Evolutionary conservation across 768 basidiomycete genomes (phyloP).

Genomic region (Lactifluus rugatus): DNA sequence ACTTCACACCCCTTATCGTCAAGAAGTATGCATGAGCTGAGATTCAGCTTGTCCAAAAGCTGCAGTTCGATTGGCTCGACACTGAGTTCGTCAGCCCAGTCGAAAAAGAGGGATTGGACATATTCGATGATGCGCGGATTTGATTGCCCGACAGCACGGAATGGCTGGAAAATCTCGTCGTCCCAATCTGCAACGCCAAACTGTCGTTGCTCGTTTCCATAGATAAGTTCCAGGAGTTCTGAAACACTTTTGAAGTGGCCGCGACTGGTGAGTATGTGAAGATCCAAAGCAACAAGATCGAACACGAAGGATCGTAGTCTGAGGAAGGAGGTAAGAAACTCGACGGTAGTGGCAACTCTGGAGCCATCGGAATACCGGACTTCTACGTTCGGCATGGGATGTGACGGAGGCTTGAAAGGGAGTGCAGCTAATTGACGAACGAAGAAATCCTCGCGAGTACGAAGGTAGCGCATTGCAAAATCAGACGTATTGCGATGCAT

Average conservation of each 20-base stretch:
- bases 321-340: conserved; percentile 65
- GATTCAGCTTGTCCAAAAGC: conserved; percentile 55
- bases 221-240: conserved; percentile 73
- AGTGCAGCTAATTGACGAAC: conserved; percentile 72
- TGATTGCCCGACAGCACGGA: conserved; percentile 71
- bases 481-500: conserved; percentile 77
- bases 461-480: conserved; percentile 74
- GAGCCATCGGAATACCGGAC: conserved; percentile 65
- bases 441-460: conserved; percentile 84
- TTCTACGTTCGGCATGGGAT: conserved; percentile 43
- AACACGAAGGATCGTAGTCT: conserved; percentile 77
- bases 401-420: conserved; percentile 52
- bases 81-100: conserved; percentile 72
- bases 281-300: conserved; percentile 77
- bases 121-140: conserved; percentile 82
- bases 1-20: conserved; percentile 73
- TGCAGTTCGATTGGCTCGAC: conserved; percentile 50
- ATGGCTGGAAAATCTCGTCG: conserved; percentile 44
- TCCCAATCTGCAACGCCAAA: conserved; percentile 37
- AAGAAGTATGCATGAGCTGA: conserved; percentile 57
- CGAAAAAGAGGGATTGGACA: conserved; percentile 76
- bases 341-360: conserved; percentile 55
- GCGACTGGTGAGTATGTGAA: conserved; percentile 76
- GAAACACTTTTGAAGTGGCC: conserved; percentile 64
- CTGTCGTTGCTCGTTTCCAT: conserved; percentile 48